Conservation (phyloP, 441 rosid species). For the Brassica hybrid region DNA sequence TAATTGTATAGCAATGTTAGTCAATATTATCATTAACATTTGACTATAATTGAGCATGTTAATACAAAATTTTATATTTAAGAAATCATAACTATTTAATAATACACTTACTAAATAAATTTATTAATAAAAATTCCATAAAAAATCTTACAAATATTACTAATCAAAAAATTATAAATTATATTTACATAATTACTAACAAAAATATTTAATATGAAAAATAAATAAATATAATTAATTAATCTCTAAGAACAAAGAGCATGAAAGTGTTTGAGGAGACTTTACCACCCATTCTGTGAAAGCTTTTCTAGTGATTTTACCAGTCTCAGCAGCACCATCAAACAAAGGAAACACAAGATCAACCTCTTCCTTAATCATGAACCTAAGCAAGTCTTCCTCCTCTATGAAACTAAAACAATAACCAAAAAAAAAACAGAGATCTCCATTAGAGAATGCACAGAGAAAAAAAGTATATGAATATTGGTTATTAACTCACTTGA, state of each 20-base stretch:
- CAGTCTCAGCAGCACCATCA: slow-evolving; percentile 47
- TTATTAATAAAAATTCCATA: not conserved
- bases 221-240: not conserved
- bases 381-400: slow-evolving; percentile 62
- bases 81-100: not conserved
- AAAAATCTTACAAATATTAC: not conserved
- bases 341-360: slow-evolving; percentile 50
- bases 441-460: not conserved
- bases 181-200: not conserved
- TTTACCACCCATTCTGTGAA: slow-evolving; percentile 66
- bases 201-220: not conserved
- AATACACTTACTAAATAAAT: not conserved
- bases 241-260: not conserved
- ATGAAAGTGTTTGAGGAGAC: slow-evolving; percentile 8
- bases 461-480: not conserved
- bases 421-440: not conserved
- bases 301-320: slow-evolving; percentile 55
- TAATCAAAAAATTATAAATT: not conserved
- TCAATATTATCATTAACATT: not conserved
- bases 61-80: not conserved
- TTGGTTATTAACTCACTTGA: slow-evolving; percentile 45
- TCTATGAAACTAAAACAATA: slow-evolving; percentile 50
- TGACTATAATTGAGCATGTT: not conserved
- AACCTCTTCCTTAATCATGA: slow-evolving; percentile 65
- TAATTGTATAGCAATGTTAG: not conserved